These are phyloP conservation scores for Beauveria australis DNA, from an alignment of 2,329 filamentous ascomycete genomes.

Conservation along the genomic window DNA sequence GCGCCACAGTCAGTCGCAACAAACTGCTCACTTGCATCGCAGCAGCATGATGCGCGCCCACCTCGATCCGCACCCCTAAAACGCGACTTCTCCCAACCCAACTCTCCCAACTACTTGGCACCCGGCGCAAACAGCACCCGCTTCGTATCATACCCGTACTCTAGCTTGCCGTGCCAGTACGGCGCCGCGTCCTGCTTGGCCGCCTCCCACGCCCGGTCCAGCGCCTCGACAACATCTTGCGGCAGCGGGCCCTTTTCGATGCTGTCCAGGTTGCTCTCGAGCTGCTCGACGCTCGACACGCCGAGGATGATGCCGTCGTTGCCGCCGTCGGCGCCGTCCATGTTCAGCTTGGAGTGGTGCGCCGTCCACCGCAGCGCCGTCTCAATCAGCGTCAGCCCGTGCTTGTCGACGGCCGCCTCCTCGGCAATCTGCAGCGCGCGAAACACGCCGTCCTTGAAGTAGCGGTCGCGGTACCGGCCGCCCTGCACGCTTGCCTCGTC, in stretches of 20 bases:
- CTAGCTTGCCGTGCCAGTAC: conserved; percentile 53
- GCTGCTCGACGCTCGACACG: conserved; percentile 47
- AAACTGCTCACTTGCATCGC: too few relatives aligned
- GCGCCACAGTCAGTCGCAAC: background rate
- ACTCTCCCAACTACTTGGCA: conserved; percentile 26
- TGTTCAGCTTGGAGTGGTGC: conserved; percentile 57
- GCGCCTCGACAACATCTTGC: conserved; percentile 62
- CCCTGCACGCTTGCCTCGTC: conserved; percentile 44
- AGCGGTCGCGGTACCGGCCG: conserved; percentile 54
- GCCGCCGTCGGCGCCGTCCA: conserved; percentile 45
- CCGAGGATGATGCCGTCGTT: conserved; percentile 55
- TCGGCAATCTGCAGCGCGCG: conserved; percentile 62
- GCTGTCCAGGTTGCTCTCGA: conserved; percentile 48
- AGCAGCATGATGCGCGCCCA: background rate
- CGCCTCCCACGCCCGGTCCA: conserved; percentile 73
- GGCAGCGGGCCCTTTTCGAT: conserved; percentile 66
- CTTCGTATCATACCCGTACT: conserved; percentile 58
- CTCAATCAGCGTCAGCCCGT: conserved; percentile 63
- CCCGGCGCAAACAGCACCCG: conserved; percentile 47
- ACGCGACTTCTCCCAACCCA: background rate
- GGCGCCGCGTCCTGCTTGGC: conserved; percentile 48
- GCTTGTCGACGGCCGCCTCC: conserved; percentile 58
- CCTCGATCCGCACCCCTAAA: background rate
- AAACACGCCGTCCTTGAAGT: conserved; percentile 60
- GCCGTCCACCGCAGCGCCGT: conserved; percentile 64